Conservation (phyloP, 2,329 filamentous ascomycete genomes). For the Claviceps sp. region DNA sequence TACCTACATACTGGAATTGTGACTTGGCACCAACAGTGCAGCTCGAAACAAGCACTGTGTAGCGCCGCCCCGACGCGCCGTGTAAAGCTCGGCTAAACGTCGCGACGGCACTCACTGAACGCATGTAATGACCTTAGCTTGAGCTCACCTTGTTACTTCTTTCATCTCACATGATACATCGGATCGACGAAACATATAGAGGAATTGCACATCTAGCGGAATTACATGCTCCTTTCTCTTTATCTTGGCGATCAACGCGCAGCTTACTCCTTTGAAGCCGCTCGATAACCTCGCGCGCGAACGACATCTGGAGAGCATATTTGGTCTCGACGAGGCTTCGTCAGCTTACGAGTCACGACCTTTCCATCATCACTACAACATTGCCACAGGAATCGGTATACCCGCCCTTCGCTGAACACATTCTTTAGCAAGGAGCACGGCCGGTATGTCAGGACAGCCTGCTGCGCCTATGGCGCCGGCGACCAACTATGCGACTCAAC, state of each 20-base stretch:
- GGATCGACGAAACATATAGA: too few species aligned
- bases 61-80: neutral
- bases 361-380: neutral
- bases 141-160: neutral
- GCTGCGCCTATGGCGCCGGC: conserved; percentile 17
- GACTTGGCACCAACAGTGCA: too few species aligned
- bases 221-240: neutral
- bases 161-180: neutral
- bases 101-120: neutral
- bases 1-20: too few species aligned
- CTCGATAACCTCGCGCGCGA: neutral
- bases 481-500: conserved; percentile 18
- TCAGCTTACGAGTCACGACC: neutral
- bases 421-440: neutral
- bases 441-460: conserved; percentile 22
- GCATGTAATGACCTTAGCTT: neutral
- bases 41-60: too few species aligned
- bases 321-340: neutral
- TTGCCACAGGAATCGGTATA: neutral
- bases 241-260: neutral
- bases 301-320: neutral
- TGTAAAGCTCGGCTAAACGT: conserved; percentile 4
- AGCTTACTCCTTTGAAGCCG: neutral
- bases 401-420: neutral
- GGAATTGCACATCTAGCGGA: too few species aligned